Base-by-base conservation (phyloP, 108 stramenopile genomes). In the Craspedostauros australis region DNA sequence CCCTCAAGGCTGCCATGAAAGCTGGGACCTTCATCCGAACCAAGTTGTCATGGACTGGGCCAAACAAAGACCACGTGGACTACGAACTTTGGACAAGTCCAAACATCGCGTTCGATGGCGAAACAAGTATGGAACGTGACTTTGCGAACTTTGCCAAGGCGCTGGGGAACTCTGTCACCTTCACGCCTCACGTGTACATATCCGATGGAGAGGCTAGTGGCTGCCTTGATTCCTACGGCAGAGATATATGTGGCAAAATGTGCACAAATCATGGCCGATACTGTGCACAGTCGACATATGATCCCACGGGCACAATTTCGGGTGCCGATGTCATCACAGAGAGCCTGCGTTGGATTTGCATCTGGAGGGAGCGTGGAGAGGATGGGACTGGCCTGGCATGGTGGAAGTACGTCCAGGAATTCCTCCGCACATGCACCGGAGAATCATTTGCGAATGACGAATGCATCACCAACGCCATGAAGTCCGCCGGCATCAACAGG, bases 61-160 rank as follows among this genome's bases (percentile, higher is more conserved):
- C 95, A 2, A 43, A 59, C 4, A 93, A 95, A 64, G 91, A 87
- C 47, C 73, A 86, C 0, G 95, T 96, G 30, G 93, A 94, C 65
- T 96, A 93, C 71, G 86, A 88, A 21, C 57, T 96, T 27, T 96
- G 93, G 93, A 86, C 91, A 23, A 82, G 12, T 86, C 93, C 54
- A 84, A 73, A 20, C 93, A 96, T 24, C 31, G 36, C 1, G 61
- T 81, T 19, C 77, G 82, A 18, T 16, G 33, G 29, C 68, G 73
- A 8, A 81, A 94, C 70, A 64, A 76, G 46, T 62, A 44, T n/a
- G n/a, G n/a, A n/a, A n/a, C n/a, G n/a, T n/a, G 20, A 70, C 68
- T 15, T 96, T 93, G 57, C 75, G 84, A 68, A 84, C 33, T 75
- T 84, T 8, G 82, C 82, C 11, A 53, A 63, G 30, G 77, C 81